phyloP scores from a whole-genome alignment of 768 basidiomycete species.

The Jaapia argillacea region DNA sequence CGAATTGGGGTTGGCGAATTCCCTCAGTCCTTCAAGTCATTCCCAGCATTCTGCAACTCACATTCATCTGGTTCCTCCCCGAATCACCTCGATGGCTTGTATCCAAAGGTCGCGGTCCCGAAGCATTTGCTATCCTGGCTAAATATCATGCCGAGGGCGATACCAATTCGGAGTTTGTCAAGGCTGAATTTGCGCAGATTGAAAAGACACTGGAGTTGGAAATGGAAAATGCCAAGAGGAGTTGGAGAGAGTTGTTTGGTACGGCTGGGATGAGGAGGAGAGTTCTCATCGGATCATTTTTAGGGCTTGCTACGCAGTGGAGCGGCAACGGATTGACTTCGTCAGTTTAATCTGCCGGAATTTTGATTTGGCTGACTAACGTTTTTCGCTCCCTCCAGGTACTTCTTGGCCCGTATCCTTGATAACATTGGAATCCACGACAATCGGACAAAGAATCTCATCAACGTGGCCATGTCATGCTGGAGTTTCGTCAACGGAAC shows the following conservation, averaged over 20 bases:
- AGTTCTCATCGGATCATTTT: constrained; percentile 29
- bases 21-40: constrained; percentile 26
- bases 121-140: constrained; percentile 39
- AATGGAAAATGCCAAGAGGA: constrained; percentile 30
- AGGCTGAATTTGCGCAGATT: constrained; percentile 26
- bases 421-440: background rate
- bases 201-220: constrained; percentile 22
- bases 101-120: constrained; percentile 24
- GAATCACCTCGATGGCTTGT: constrained; percentile 26
- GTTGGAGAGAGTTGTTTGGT: constrained; percentile 36
- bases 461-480: constrained; percentile 43
- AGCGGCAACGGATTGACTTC: constrained; percentile 20
- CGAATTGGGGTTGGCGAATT: constrained; percentile 28
- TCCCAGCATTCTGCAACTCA: constrained; percentile 25
- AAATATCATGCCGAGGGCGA: constrained; percentile 49
- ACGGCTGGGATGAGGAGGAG: constrained; percentile 18
- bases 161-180: constrained; percentile 32
- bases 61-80: constrained; percentile 30
- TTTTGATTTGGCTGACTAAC: constrained; percentile 2
- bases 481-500: constrained; percentile 50
- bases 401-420: constrained; percentile 39
- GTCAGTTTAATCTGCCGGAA: constrained; percentile 23
- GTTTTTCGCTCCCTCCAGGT: too few relatives aligned
- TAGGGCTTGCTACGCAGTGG: constrained; percentile 22
- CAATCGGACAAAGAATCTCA: constrained; percentile 45